A percentile compares a stretch with the other conserved stretches of the same genome.
phyloP scores from a whole-genome alignment of 1,284 basidiomycete genomes.

The Tilletia setariae region DNA sequence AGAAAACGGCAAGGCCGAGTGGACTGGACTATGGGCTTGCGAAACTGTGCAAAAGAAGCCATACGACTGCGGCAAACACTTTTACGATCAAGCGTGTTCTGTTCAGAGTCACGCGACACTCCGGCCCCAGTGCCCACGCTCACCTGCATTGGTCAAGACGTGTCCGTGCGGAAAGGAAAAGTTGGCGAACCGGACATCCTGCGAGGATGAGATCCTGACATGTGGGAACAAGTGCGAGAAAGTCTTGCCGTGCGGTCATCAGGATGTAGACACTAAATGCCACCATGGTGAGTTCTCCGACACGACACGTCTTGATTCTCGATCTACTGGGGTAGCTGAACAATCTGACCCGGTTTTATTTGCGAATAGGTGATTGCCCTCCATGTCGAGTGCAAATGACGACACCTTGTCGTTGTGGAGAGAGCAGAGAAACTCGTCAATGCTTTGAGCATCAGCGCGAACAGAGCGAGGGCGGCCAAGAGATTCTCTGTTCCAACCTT shows the following conservation, averaged over 20 bases:
- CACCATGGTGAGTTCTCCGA: slow-evolving; percentile 27
- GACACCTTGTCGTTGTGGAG: slow-evolving; percentile 52
- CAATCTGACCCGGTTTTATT: neutral
- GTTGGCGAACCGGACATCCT: slow-evolving; percentile 29
- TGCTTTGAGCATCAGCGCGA: slow-evolving; percentile 36
- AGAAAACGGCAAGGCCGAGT: slow-evolving; percentile 14
- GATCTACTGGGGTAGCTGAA: too few species aligned
- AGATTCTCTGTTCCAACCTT: slow-evolving; percentile 37
- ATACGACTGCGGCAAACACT: slow-evolving; percentile 45
- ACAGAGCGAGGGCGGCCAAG: slow-evolving; percentile 32
- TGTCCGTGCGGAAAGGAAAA: slow-evolving; percentile 47
- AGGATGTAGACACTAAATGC: slow-evolving; percentile 33
- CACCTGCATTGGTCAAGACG: slow-evolving; percentile 35
- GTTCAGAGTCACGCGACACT: neutral
- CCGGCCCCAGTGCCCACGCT: slow-evolving; percentile 35
- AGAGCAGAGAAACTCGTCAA: slow-evolving; percentile 38
- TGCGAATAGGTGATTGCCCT: slow-evolving; percentile 32
- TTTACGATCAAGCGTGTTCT: slow-evolving; percentile 39
- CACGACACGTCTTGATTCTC: too few species aligned
- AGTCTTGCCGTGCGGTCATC: slow-evolving; percentile 39
- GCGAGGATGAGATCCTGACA: slow-evolving; percentile 44
- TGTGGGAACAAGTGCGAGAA: slow-evolving; percentile 40
- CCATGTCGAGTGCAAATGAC: slow-evolving; percentile 39
- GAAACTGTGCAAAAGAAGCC: slow-evolving; percentile 33
- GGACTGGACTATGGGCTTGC: slow-evolving; percentile 37